Conservation (phyloP, 768 basidiomycete genomes). For the Boletus fagicola region DNA sequence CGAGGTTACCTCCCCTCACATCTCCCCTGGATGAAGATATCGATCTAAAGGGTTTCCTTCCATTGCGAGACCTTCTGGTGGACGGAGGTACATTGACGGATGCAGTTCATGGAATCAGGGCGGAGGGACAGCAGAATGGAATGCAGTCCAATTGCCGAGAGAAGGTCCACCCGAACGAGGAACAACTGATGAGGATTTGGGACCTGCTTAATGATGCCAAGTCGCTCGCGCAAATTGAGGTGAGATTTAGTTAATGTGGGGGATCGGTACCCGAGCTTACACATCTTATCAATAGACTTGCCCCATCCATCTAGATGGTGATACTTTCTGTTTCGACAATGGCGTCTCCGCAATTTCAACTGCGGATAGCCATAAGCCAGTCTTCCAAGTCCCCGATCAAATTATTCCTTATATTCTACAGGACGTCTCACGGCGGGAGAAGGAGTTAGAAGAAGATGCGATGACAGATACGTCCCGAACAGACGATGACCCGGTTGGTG, state of each 20-base stretch:
- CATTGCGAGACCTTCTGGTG: slow-evolving; percentile 63
- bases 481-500: slow-evolving; percentile 71
- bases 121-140: slow-evolving; percentile 25
- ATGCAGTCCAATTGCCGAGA: slow-evolving; percentile 33
- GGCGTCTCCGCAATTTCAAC: slow-evolving; percentile 7
- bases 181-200: slow-evolving; percentile 90
- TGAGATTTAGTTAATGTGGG: slow-evolving; percentile 30
- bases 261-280: slow-evolving; percentile 14
- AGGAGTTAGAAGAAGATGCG: slow-evolving; percentile 52
- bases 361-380: background rate
- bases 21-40: slow-evolving; percentile 84
- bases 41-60: slow-evolving; percentile 85
- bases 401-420: slow-evolving; percentile 7
- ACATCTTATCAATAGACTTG: slow-evolving; percentile 21
- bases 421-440: slow-evolving; percentile 1
- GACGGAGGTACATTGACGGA: slow-evolving; percentile 15
- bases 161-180: slow-evolving; percentile 86
- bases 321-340: slow-evolving; percentile 22
- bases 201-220: slow-evolving; percentile 78
- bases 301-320: slow-evolving; percentile 25
- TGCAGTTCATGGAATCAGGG: slow-evolving; percentile 22
- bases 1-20: slow-evolving; percentile 53
- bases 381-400: slow-evolving; percentile 14
- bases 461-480: slow-evolving; percentile 69
- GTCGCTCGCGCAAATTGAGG: slow-evolving; percentile 57